phyloP scores from a whole-genome alignment of 768 basidiomycete genomes.

The Tylopilus intermedius region DNA sequence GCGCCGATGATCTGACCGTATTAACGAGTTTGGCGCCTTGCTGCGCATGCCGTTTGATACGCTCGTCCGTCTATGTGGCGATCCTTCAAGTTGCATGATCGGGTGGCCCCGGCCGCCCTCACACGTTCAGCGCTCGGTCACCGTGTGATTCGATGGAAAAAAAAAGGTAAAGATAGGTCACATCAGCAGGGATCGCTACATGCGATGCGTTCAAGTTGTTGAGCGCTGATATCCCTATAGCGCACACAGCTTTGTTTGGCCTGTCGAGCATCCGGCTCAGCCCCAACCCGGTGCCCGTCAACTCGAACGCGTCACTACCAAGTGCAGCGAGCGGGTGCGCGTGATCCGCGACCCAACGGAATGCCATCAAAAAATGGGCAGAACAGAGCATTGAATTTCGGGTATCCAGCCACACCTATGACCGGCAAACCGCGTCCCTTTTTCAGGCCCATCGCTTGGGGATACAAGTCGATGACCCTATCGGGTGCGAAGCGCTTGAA shows the following conservation, averaged over 20 bases:
- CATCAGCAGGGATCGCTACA: not conserved
- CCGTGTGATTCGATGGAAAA: not conserved
- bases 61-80: not conserved
- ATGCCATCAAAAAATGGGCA: not conserved
- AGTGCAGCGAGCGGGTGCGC: not conserved
- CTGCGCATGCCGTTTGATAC: not conserved
- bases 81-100: constrained; percentile 3
- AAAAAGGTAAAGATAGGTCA: not conserved
- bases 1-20: not conserved
- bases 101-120: not conserved
- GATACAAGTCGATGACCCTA: not conserved
- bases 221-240: not conserved
- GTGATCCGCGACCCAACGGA: not conserved
- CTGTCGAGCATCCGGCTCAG: not conserved
- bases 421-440: not conserved
- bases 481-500: not conserved
- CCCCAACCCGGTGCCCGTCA: not conserved
- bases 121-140: not conserved
- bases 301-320: too few relatives aligned
- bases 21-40: not conserved
- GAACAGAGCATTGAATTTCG: not conserved
- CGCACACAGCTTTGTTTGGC: not conserved
- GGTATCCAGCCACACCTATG: not conserved
- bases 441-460: not conserved
- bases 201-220: not conserved